These are phyloP conservation scores for Gossypium turneri DNA, from an alignment of 345 rosid species.

Conservation along the genomic window DNA sequence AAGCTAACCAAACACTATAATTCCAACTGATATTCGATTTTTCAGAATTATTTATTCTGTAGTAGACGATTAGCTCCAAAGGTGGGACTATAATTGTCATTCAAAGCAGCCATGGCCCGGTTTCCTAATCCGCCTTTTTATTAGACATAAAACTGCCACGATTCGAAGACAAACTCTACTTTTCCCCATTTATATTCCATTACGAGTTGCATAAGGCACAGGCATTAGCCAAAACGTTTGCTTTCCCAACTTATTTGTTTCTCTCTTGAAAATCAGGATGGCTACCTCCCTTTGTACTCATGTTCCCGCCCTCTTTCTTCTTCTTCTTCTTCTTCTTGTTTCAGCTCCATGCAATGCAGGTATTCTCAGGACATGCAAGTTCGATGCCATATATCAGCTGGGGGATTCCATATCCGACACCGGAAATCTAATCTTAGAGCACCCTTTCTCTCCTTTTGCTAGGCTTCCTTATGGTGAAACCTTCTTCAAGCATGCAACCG, in stretches of 20 bases:
- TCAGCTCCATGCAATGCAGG: neutral
- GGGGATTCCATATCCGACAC: conserved; percentile 10
- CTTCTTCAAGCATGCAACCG: conserved; percentile 6
- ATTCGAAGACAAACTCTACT: no score
- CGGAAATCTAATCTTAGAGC: conserved; percentile 2
- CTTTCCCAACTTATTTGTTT: neutral
- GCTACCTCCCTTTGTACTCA: neutral
- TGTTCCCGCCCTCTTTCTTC: neutral
- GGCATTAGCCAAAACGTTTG: neutral
- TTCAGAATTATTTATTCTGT: no score
- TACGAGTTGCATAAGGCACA: neutral
- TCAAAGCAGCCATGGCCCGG: no score
- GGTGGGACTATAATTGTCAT: no score
- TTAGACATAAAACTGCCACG: no score
- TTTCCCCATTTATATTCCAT: no score
- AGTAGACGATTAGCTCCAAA: no score
- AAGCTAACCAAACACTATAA: no score
- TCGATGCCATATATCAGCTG: conserved; percentile 13
- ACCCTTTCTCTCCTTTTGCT: neutral
- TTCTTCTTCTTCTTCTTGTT: neutral
- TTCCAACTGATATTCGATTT: no score
- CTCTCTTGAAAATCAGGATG: neutral
- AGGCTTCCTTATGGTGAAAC: neutral
- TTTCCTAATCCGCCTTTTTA: no score
- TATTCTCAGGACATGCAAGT: neutral